These are phyloP conservation scores for Cystofilobasidium macerans DNA, from an alignment of 768 basidiomycete species.

Conservation along the genomic window DNA sequence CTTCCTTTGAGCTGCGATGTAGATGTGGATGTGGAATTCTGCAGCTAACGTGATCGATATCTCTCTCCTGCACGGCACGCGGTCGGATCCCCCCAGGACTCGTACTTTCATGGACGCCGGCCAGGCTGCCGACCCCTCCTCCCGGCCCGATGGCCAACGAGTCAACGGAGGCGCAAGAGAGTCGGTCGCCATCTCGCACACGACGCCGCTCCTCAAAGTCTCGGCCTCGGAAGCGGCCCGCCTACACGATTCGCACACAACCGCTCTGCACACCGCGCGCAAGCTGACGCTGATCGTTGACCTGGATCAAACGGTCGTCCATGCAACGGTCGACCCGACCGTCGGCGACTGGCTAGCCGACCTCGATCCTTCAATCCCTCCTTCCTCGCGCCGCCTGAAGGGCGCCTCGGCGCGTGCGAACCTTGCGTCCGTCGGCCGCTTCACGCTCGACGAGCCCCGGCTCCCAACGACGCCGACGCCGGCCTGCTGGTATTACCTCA, in stretches of 20 bases:
- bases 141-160: no score
- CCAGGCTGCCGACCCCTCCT: no score
- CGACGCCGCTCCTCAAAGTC: background rate
- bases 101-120: no score
- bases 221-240: conserved; percentile 59
- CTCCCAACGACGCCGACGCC: conserved; percentile 64
- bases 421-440: conserved; percentile 88
- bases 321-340: conserved; percentile 96
- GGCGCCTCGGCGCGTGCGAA: conserved; percentile 51
- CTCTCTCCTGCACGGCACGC: no score
- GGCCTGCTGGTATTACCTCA: conserved; percentile 93
- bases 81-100: no score
- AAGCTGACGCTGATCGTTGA: conserved; percentile 94
- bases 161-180: no score
- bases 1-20: no score
- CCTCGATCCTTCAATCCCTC: conserved; percentile 45
- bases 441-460: conserved; percentile 66
- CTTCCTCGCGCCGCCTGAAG: conserved; percentile 36
- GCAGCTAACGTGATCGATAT: no score
- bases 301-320: conserved; percentile 96
- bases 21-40: no score
- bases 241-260: conserved; percentile 70
- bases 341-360: conserved; percentile 94
- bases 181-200: background rate
- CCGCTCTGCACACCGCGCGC: conserved; percentile 59